phyloP scores from a whole-genome alignment of 176 grass and related monocot species.

The Avena insularis region DNA sequence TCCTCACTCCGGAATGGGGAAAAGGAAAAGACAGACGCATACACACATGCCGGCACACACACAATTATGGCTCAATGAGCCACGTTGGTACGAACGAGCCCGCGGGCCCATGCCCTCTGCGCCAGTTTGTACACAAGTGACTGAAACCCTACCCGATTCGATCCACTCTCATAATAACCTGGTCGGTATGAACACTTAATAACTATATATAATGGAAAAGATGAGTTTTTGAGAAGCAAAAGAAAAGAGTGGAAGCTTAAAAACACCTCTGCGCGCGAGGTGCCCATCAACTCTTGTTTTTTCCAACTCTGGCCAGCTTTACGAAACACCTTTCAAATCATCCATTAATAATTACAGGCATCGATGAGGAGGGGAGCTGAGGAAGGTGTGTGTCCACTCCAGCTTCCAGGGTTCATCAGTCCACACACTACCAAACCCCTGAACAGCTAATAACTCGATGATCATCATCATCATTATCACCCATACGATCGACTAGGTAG shows the following conservation, averaged over 20 bases:
- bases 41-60: not conserved
- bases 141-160: slow-evolving; percentile 5
- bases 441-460: not conserved
- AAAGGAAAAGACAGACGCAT: slow-evolving; percentile 15
- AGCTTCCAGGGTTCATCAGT: not conserved
- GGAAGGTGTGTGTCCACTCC: no score
- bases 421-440: not conserved
- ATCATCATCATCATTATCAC: not conserved
- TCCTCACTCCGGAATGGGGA: not conserved
- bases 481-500: not conserved
- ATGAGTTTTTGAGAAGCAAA: no score
- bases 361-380: not conserved
- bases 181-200: not conserved
- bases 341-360: not conserved
- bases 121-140: slow-evolving; percentile 26
- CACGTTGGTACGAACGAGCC: slow-evolving; percentile 49
- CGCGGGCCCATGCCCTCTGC: slow-evolving; percentile 24
- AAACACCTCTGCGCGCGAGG: no score
- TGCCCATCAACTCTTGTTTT: not conserved
- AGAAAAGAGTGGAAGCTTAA: no score
- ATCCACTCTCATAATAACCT: slow-evolving; percentile 30
- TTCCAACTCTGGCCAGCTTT: no score
- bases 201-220: no score
- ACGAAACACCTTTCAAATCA: no score
- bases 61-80: slow-evolving; percentile 54